Percentiles rank a stretch among this genome's conserved stretches.
Conservation (phyloP, 73 alveolate genomes). For the Effrenium voratum region DNA sequence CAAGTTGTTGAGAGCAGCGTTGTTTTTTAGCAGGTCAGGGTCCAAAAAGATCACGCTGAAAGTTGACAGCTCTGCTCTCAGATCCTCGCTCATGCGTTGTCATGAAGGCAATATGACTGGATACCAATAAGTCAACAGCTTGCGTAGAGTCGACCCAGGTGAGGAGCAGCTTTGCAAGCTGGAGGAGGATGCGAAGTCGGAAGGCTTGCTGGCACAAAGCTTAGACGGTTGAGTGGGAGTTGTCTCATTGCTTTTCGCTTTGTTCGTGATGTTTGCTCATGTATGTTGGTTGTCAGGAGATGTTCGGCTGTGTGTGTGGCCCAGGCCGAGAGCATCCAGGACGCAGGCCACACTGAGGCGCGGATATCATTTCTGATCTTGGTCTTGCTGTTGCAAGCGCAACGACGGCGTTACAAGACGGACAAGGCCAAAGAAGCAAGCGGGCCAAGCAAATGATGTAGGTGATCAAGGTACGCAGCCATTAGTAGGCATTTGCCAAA, state of each 20-base stretch:
- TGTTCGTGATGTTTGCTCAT: no score
- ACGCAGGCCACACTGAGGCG: conserved; percentile 83
- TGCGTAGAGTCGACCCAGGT: not conserved
- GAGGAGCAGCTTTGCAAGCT: conserved; percentile 44
- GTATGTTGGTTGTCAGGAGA: no score
- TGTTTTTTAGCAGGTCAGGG: conserved; percentile 10
- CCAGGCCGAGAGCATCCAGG: conserved; percentile 66
- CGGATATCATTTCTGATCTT: no score
- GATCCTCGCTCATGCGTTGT: not conserved
- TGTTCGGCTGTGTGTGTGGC: not conserved
- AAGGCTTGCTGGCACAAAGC: conserved; percentile 38
- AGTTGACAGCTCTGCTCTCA: conserved; percentile 41
- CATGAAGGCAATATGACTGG: not conserved
- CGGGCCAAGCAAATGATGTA: not conserved
- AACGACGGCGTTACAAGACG: not conserved
- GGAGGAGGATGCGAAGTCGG: conserved; percentile 2
- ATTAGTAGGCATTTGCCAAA: no score
- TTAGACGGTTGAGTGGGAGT: not conserved
- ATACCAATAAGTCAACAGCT: not conserved
- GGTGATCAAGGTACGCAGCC: no score
- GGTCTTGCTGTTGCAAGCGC: no score
- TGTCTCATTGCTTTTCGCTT: no score
- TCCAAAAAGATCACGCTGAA: conserved; percentile 52
- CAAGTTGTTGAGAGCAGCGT: not conserved
- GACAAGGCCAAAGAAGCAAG: not conserved